phyloP scores from a whole-genome alignment of 495 filamentous ascomycete species.

The Penicillium paradoxum region DNA sequence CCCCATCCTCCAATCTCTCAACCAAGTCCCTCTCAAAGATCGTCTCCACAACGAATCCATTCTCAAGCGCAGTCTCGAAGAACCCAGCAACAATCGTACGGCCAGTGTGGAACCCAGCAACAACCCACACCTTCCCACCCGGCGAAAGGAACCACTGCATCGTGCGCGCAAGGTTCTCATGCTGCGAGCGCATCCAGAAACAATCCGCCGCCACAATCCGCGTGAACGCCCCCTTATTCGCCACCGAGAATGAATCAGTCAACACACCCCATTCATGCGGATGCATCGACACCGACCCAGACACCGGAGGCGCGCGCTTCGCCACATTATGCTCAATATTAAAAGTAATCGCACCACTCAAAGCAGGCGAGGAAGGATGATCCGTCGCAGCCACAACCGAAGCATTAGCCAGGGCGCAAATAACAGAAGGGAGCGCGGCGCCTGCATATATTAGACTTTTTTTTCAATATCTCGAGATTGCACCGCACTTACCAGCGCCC shows the following conservation, averaged over 20 bases:
- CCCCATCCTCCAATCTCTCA: constrained; percentile 47
- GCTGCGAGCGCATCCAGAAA: constrained; percentile 79
- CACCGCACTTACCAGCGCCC: constrained; percentile 50
- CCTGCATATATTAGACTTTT: constrained; percentile 30
- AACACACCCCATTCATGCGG: constrained; percentile 75
- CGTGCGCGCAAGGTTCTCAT: constrained; percentile 63
- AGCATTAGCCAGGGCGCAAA: constrained; percentile 61
- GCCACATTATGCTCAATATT: constrained; percentile 58
- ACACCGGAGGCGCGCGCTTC: no score
- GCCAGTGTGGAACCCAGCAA: constrained; percentile 83
- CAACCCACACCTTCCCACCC: constrained; percentile 56
- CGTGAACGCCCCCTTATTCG: constrained; percentile 50
- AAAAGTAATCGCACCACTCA: constrained; percentile 54
- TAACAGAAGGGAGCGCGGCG: constrained; percentile 67
- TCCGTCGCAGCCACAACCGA: constrained; percentile 63
- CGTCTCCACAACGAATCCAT: constrained; percentile 61
- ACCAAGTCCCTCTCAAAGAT: constrained; percentile 74
- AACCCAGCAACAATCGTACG: constrained; percentile 65
- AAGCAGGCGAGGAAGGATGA: constrained; percentile 64
- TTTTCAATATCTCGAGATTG: no score
- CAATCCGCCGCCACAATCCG: constrained; percentile 78
- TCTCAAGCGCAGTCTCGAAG: constrained; percentile 55
- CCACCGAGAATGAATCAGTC: constrained; percentile 46
- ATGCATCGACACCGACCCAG: constrained; percentile 38
- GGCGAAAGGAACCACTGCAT: constrained; percentile 67